Conservation (phyloP, 306 rosid species). For the Dalbergia cochinchinensis region DNA sequence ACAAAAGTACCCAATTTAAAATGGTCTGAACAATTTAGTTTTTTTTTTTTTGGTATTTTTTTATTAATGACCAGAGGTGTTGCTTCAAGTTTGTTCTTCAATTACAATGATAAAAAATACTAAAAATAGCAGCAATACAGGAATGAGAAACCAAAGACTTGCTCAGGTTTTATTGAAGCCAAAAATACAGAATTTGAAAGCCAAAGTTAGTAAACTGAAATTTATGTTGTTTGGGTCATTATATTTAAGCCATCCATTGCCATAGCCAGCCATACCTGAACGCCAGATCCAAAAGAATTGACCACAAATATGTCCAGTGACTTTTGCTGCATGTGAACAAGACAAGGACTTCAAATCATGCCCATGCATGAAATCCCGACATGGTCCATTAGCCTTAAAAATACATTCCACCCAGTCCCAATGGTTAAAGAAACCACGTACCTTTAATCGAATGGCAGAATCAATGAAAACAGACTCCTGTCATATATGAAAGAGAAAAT, state of each 20-base stretch:
- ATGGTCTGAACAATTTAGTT: not conserved
- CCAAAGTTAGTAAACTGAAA: conserved; percentile 15
- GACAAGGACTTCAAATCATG: conserved; percentile 35
- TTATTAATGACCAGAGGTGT: conserved; percentile 5
- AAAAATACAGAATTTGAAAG: conserved; percentile 14
- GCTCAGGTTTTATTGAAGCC: conserved; percentile 6
- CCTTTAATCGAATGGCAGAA: conserved; percentile 68
- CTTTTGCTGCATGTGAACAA: conserved; percentile 70
- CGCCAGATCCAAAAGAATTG: conserved; percentile 93
- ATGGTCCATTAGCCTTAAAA: conserved; percentile 22
- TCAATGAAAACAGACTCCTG: conserved; percentile 84
- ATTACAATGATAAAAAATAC: conserved; percentile 7
- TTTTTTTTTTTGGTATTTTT: too few relatives aligned
- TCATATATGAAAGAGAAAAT: conserved; percentile 37
- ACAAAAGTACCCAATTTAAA: conserved; percentile 36
- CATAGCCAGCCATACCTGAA: conserved; percentile 70
- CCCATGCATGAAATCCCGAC: conserved; percentile 32
- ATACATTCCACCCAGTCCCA: not conserved
- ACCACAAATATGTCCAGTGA: conserved; percentile 96
- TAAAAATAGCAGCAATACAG: conserved; percentile 8
- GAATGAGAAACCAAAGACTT: conserved; percentile 18
- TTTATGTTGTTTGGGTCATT: conserved; percentile 31
- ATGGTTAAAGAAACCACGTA: conserved; percentile 37
- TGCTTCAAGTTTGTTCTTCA: conserved; percentile 19
- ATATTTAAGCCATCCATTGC: conserved; percentile 24